Conservation (phyloP, 1,284 basidiomycete genomes). For the Tilletia caries region DNA sequence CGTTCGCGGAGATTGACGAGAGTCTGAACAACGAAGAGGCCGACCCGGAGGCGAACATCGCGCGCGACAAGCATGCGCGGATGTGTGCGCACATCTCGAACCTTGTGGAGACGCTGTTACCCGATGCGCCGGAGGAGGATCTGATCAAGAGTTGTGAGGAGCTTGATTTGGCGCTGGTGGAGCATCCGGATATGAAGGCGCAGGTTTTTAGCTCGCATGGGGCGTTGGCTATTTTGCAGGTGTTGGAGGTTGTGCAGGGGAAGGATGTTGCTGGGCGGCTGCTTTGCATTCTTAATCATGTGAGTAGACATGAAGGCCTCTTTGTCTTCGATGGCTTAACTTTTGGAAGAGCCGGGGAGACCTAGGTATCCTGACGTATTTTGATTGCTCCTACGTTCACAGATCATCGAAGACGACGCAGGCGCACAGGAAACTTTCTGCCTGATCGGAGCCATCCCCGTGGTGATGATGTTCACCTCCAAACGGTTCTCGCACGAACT, state of each 20-base stretch:
- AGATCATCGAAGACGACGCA: constrained; percentile 75
- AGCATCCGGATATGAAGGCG: constrained; percentile 79
- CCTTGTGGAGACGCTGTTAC: constrained; percentile 79
- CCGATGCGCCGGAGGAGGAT: constrained; percentile 73
- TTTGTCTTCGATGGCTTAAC: constrained; percentile 14
- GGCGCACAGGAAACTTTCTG: constrained; percentile 91
- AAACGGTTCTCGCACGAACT: constrained; percentile 91
- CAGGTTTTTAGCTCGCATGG: constrained; percentile 89
- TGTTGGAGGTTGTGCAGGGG: constrained; percentile 74
- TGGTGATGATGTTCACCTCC: constrained; percentile 72
- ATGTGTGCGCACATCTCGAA: constrained; percentile 74
- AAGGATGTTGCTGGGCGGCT: constrained; percentile 79
- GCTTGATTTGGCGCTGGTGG: constrained; percentile 74
- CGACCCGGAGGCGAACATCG: constrained; percentile 45
- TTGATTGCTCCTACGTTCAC: constrained; percentile 56
- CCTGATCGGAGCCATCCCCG: constrained; percentile 65
- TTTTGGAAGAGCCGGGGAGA: background rate
- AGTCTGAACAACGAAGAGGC: constrained; percentile 38
- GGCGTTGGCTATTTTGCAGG: constrained; percentile 87
- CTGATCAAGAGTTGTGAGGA: constrained; percentile 80
- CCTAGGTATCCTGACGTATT: background rate
- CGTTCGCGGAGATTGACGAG: constrained; percentile 45
- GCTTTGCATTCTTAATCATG: constrained; percentile 79
- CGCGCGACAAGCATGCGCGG: constrained; percentile 61
- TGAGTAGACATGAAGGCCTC: constrained; percentile 61